Percentiles rank a stretch among this genome's conserved stretches.
phyloP scores from a whole-genome alignment of 2,329 filamentous ascomycete species.

The Diplodia corticola region DNA sequence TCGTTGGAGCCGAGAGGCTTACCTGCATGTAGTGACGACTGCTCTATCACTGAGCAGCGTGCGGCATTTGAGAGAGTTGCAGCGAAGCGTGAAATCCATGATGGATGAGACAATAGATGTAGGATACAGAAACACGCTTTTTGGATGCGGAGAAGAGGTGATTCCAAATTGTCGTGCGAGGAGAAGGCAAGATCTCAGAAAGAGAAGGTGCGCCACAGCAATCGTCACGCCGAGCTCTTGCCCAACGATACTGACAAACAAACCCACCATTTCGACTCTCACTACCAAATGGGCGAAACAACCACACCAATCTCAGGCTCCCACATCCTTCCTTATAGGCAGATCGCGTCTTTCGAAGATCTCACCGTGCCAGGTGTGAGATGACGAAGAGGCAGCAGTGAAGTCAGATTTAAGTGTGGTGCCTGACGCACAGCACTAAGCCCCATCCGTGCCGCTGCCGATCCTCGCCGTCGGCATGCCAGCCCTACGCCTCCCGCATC shows the following conservation, averaged over 20 bases:
- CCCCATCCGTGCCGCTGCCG: slow-evolving; percentile 9
- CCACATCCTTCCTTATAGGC: background rate
- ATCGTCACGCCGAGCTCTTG: background rate
- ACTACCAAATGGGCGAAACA: background rate
- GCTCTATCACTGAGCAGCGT: slow-evolving; percentile 67
- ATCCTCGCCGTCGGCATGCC: background rate
- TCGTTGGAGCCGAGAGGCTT: slow-evolving; percentile 10
- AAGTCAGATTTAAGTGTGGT: slow-evolving; percentile 14
- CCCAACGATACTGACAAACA: background rate
- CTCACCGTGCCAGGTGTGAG: too few species aligned
- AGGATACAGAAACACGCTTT: background rate
- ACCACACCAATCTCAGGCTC: background rate
- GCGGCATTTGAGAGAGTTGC: slow-evolving; percentile 79
- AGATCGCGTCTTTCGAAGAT: too few species aligned
- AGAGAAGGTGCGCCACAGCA: background rate
- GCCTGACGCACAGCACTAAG: slow-evolving; percentile 7
- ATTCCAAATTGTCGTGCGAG: background rate
- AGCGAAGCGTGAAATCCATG: slow-evolving; percentile 76
- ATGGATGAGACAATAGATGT: background rate
- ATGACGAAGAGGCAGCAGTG: background rate
- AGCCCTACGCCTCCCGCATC: slow-evolving; percentile 1
- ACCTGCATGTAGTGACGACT: slow-evolving; percentile 89
- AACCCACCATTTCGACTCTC: background rate
- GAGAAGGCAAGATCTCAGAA: background rate
- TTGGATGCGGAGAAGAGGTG: background rate